A percentile compares a stretch with the other conserved stretches of the same genome.
phyloP scores from a whole-genome alignment of 257 asterid species.

The Leptodermis oblonga region DNA sequence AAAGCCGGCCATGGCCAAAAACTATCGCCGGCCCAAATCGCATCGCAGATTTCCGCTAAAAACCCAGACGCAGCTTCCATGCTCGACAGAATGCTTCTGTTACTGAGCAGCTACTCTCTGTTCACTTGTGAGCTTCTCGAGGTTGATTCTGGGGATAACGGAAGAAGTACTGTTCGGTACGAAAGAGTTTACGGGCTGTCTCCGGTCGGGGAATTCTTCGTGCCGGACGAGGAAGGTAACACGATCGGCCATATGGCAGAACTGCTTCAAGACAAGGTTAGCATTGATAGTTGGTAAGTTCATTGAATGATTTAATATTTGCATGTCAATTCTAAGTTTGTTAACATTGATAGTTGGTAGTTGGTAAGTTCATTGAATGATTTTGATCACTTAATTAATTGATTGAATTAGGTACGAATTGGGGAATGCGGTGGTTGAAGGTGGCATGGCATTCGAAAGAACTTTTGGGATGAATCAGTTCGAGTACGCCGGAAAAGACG shows the following conservation, averaged over 20 bases:
- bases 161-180: background rate
- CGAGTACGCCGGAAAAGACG: conserved; percentile 4
- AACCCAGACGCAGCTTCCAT: conserved; percentile 27
- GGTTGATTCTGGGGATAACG: background rate
- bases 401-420: conserved; percentile 24
- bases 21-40: too few relatives aligned
- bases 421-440: conserved; percentile 27
- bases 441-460: conserved; percentile 28
- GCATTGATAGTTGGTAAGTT: background rate
- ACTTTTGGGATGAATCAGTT: conserved; percentile 15
- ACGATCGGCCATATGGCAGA: background rate
- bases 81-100: conserved; percentile 16
- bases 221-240: background rate
- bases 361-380: too few relatives aligned
- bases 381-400: too few relatives aligned
- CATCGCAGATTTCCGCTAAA: too few relatives aligned
- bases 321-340: background rate
- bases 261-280: background rate
- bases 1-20: too few relatives aligned
- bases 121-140: conserved; percentile 22
- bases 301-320: too few relatives aligned
- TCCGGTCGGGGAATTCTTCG: conserved; percentile 4
- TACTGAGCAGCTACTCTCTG: conserved; percentile 18
- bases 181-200: conserved; percentile 26
- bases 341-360: too few relatives aligned